Conservation (phyloP, 2,329 filamentous ascomycete species). For the Ceratocystiopsis sp. region DNA sequence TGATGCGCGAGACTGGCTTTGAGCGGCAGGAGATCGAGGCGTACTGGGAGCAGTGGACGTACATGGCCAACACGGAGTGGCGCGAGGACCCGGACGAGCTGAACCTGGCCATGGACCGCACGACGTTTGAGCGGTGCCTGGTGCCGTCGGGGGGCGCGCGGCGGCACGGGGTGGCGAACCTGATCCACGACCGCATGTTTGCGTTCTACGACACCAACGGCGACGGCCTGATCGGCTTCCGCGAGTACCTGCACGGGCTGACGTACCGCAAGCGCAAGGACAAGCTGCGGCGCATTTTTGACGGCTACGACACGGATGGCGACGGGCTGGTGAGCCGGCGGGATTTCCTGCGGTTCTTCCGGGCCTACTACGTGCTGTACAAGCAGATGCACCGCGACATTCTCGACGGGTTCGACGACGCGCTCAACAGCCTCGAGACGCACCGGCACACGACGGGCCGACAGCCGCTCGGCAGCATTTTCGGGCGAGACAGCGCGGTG, state of each 20-base stretch:
- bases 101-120: conserved; percentile 71
- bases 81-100: conserved; percentile 62
- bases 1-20: conserved; percentile 57
- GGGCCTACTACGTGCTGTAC: conserved; percentile 80
- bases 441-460: conserved; percentile 59
- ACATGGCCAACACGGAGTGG: conserved; percentile 78
- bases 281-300: conserved; percentile 25
- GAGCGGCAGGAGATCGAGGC: conserved; percentile 81
- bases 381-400: conserved; percentile 81
- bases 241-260: conserved; percentile 76
- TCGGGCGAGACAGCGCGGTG: conserved; percentile 55
- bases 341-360: conserved; percentile 82
- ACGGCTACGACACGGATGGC: conserved; percentile 77
- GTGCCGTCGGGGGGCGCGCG: conserved; percentile 69
- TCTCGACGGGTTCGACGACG: conserved; percentile 59
- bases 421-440: conserved; percentile 57
- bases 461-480: conserved; percentile 57
- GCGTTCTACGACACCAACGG: conserved; percentile 86
- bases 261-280: conserved; percentile 39
- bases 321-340: conserved; percentile 74
- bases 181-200: conserved; percentile 94
- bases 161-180: conserved; percentile 56
- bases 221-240: conserved; percentile 78
- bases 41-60: conserved; percentile 93
- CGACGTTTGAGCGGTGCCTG: conserved; percentile 82